A percentile compares a stretch with the other conserved stretches of the same genome.
Evolutionary conservation across 140 eudicot species (phyloP).

Genomic region (Oenanthe javanica): DNA sequence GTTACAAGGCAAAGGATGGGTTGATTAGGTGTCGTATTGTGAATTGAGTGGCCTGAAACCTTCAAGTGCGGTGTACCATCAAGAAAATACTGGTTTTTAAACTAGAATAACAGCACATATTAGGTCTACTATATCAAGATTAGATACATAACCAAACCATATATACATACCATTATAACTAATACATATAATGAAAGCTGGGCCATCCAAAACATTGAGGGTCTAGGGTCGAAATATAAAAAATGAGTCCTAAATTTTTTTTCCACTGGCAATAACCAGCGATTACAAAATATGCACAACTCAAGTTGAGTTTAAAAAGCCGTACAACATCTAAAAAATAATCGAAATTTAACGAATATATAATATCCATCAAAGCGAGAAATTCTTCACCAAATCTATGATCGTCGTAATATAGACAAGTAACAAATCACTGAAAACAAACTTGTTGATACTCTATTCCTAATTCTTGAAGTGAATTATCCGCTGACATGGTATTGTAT

Average conservation of each 20-base stretch:
- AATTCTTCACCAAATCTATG: too few species aligned
- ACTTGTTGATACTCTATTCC: background rate
- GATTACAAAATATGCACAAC: too few species aligned
- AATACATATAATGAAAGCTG: background rate
- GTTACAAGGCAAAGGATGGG: background rate
- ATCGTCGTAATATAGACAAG: too few species aligned
- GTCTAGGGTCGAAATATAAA: too few species aligned
- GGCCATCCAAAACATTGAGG: too few species aligned
- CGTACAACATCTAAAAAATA: too few species aligned
- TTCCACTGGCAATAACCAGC: too few species aligned
- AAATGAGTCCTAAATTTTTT: too few species aligned
- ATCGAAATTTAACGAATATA: too few species aligned
- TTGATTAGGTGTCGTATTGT: slow-evolving; percentile 3
- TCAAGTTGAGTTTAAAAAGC: background rate
- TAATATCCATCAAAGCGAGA: too few species aligned
- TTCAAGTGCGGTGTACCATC: slow-evolving; percentile 14
- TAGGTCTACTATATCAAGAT: background rate
- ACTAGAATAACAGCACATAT: background rate
- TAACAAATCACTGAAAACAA: too few species aligned
- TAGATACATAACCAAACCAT: background rate
- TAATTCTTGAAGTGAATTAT: background rate
- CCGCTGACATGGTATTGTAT: background rate
- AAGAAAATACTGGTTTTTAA: background rate
- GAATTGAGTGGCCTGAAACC: slow-evolving; percentile 5
- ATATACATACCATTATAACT: background rate